Evolutionary conservation across 768 basidiomycete species (phyloP).

Genomic region (Roridomyces roridus): DNA sequence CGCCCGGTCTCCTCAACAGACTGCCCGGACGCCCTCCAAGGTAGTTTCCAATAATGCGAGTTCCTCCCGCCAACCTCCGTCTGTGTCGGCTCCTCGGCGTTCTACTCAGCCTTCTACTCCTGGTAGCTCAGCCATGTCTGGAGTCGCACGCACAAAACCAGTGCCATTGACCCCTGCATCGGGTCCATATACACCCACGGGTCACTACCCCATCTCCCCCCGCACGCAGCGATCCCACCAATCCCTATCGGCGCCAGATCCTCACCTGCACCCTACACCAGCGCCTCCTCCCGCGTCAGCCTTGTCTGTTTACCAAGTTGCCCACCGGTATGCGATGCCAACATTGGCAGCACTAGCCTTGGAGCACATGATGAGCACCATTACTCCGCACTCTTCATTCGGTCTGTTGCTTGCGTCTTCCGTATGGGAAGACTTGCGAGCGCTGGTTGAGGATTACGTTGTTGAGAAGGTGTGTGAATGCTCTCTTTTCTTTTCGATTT

Average conservation of each 20-base stretch:
- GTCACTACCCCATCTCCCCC: constrained; percentile 57
- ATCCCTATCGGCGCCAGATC: constrained; percentile 55
- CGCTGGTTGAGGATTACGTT: constrained; percentile 74
- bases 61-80: constrained; percentile 29
- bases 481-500: background rate
- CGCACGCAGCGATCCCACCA: constrained; percentile 47
- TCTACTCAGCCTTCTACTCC: constrained; percentile 4
- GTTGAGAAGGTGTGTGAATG: constrained; percentile 47
- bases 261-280: constrained; percentile 73
- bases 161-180: constrained; percentile 45
- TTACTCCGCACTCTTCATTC: constrained; percentile 72
- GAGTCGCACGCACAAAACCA: constrained; percentile 44
- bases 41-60: constrained; percentile 27
- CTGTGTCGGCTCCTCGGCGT: constrained; percentile 29
- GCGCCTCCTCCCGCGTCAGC: constrained; percentile 72
- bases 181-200: constrained; percentile 37
- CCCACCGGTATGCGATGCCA: constrained; percentile 76
- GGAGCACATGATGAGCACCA: constrained; percentile 74
- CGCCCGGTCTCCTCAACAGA: constrained; percentile 25
- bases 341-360: constrained; percentile 69
- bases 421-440: constrained; percentile 68
- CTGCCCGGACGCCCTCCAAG: constrained; percentile 30
- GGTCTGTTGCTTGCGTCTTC: constrained; percentile 71
- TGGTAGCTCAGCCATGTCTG: constrained; percentile 8
- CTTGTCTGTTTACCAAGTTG: constrained; percentile 76